phyloP scores from a whole-genome alignment of 805 yeast genomes.

The Lipomyces oligophaga region DNA sequence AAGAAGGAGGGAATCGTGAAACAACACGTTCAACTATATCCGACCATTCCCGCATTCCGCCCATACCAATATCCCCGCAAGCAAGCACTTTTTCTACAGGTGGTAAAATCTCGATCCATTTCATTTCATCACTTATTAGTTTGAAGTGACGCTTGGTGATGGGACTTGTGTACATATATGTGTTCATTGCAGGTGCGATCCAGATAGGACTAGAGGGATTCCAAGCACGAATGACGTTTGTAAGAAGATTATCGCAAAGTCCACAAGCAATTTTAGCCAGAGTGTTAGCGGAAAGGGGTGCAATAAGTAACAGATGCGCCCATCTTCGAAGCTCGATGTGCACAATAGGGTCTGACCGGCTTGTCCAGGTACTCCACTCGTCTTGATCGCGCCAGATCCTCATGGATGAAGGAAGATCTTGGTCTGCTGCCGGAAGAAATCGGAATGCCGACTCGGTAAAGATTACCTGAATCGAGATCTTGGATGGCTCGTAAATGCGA shows the following conservation, averaged over 20 bases:
- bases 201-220: slow-evolving; percentile 84
- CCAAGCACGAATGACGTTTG: slow-evolving; percentile 93
- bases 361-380: slow-evolving; percentile 88
- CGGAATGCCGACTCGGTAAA: slow-evolving; percentile 83
- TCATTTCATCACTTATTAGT: slow-evolving; percentile 81
- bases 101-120: slow-evolving; percentile 87
- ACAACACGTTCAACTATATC: slow-evolving; percentile 86
- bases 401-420: slow-evolving; percentile 59
- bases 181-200: slow-evolving; percentile 94
- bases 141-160: slow-evolving; percentile 79
- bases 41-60: slow-evolving; percentile 98
- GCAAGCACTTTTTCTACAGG: slow-evolving; percentile 93
- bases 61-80: slow-evolving; percentile 98
- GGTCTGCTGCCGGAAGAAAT: slow-evolving; percentile 46
- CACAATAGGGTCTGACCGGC: slow-evolving; percentile 80
- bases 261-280: slow-evolving; percentile 86
- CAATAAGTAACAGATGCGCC: slow-evolving; percentile 91
- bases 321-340: slow-evolving; percentile 93
- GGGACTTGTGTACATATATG: slow-evolving; percentile 84
- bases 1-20: slow-evolving; percentile 46
- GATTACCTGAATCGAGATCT: slow-evolving; percentile 78
- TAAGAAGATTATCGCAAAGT: slow-evolving; percentile 83
- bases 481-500: slow-evolving; percentile 69
- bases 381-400: slow-evolving; percentile 90
- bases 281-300: slow-evolving; percentile 94